Evolutionary conservation across 441 rosid species (phyloP), one percentile per base, ranked within the genome.

Genomic region (Kokia cookei): DNA sequence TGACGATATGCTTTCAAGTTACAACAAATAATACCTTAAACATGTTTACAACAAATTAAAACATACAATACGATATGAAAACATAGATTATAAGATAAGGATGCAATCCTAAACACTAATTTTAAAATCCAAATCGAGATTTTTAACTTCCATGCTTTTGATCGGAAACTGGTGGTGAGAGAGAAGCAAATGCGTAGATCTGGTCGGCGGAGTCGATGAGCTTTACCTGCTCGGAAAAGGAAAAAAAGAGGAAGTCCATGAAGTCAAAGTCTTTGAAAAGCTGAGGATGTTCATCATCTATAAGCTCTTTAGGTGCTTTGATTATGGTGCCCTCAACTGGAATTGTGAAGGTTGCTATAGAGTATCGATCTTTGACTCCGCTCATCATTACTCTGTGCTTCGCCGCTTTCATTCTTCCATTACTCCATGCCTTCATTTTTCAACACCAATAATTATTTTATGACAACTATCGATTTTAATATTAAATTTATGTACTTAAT

Each of bases 371-470:
- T 63, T 62, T 66, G 15, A 43, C 26, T 43, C 67, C 77, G 1
- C 57, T 73, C 75, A 73, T 76, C 19, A 37, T 65, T 37, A 79
- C 82, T 7, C 72, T 72, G 2, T 80, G 79, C 24, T 70, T 80
- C 69, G 10, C 79, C 7, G 79, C 82, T 40, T 69, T 75, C 67
- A 75, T 40, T 63, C 79, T 76, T 0, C 82, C 79, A 13, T 80
- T 76, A 40, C 77, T 79, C 82, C 82, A 75, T 26, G 76, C 82
- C 81, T 78, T 4, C 2, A 50, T 0, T 13, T 50, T 50, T 2
- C 17, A 13, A 3, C 0, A 4, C 1, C 5, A 4, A 32, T 4
- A 32, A 32, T 32, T 32, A 32, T 32, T 32, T 32, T 32, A 32
- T 32, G 35, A 32, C 4, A 32, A 1, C 35, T 32, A 32, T 19